A percentile compares a stretch with the other conserved stretches of the same genome.
Evolutionary conservation across 1,284 basidiomycete genomes (phyloP).

Genomic region (Golubevia pallescens): DNA sequence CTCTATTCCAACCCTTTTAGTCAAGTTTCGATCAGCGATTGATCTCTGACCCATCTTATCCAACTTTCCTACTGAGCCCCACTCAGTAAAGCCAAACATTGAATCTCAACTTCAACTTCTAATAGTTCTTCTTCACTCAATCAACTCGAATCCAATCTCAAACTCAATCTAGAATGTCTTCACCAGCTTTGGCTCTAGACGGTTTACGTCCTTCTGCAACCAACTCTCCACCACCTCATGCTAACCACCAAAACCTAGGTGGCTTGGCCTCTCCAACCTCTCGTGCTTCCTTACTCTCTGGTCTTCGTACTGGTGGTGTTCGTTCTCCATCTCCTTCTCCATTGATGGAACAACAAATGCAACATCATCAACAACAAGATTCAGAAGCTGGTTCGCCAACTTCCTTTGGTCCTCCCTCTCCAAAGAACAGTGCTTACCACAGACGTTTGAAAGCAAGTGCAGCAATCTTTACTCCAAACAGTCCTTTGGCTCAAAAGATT

Average conservation of each 20-base stretch:
- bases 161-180: neutral
- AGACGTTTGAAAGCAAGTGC: conserved; percentile 26
- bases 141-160: neutral
- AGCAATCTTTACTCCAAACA: conserved; percentile 21
- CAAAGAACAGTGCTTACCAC: neutral
- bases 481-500: neutral
- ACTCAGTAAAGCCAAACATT: too few species aligned
- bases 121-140: neutral
- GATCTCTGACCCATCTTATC: too few species aligned
- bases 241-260: neutral
- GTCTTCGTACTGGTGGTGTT: conserved; percentile 41
- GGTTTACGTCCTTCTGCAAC: neutral
- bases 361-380: conserved; percentile 1
- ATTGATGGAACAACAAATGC: neutral
- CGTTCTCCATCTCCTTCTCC: conserved; percentile 24
- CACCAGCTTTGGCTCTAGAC: neutral
- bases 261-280: conserved; percentile 1
- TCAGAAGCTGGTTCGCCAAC: conserved; percentile 1
- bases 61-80: too few species aligned
- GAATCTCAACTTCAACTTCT: neutral
- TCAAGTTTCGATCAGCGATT: too few species aligned
- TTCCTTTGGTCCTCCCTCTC: neutral
- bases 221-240: neutral
- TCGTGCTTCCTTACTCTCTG: conserved; percentile 34
- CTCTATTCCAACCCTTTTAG: too few species aligned